These are phyloP conservation scores for Crithidia acanthocephali DNA, from an alignment of 208 protist species.

Conservation along the genomic window DNA sequence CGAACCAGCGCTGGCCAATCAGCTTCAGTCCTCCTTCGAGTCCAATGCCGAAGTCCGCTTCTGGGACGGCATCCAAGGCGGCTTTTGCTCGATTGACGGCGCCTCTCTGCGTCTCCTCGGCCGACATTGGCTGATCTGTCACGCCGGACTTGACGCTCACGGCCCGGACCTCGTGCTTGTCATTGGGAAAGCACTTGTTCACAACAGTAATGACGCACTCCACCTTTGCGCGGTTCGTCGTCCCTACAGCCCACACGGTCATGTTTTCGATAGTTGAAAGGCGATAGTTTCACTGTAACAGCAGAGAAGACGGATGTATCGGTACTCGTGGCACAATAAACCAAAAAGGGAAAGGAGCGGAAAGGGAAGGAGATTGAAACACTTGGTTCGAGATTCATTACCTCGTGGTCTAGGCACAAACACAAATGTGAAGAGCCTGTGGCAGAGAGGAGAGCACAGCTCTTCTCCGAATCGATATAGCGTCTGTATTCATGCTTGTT, in stretches of 20 bases:
- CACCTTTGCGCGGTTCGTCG: constrained; percentile 80
- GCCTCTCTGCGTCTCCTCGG: constrained; percentile 70
- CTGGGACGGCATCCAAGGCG: constrained; percentile 46
- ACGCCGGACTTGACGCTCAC: constrained; percentile 59
- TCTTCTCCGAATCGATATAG: too few species aligned
- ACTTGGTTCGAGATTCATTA: too few species aligned
- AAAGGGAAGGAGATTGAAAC: too few species aligned
- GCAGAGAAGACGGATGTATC: not conserved
- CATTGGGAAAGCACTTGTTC: constrained; percentile 62
- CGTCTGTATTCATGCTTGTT: too few species aligned
- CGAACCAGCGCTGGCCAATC: constrained; percentile 73
- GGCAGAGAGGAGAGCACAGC: too few species aligned
- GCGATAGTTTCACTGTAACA: not conserved
- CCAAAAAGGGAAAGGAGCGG: too few species aligned
- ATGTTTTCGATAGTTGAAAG: not conserved
- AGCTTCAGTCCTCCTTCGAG: constrained; percentile 78
- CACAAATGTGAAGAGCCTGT: too few species aligned
- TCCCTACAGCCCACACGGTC: constrained; percentile 71
- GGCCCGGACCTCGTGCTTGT: constrained; percentile 47
- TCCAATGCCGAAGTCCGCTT: constrained; percentile 76
- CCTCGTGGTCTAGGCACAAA: too few species aligned
- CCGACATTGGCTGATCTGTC: constrained; percentile 72
- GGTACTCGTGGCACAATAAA: too few species aligned
- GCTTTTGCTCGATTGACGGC: constrained; percentile 53
- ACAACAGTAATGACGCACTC: constrained; percentile 48